These are phyloP conservation scores for Amanita rubescens DNA, from an alignment of 768 basidiomycete genomes.

Conservation along the genomic window DNA sequence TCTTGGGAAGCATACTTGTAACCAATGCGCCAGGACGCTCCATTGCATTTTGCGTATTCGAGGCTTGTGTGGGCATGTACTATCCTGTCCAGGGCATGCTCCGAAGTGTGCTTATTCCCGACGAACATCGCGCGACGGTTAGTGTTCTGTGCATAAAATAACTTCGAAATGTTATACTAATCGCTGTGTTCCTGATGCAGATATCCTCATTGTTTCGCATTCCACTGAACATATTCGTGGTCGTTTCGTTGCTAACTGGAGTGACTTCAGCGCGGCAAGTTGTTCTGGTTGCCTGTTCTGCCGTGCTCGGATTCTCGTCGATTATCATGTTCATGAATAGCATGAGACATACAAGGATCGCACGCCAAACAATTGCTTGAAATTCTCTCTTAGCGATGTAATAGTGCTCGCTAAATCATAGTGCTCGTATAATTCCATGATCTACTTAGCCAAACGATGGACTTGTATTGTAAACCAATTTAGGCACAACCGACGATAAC, in stretches of 20 bases:
- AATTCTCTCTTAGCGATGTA: too few species aligned
- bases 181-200: constrained; percentile 24
- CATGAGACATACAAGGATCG: constrained; percentile 22
- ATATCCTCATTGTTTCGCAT: constrained; percentile 67
- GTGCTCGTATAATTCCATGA: too few species aligned
- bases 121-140: constrained; percentile 72
- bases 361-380: too few species aligned
- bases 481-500: too few species aligned
- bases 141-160: constrained; percentile 12
- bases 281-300: constrained; percentile 51
- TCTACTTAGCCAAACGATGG: too few species aligned
- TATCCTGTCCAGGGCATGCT: constrained; percentile 76
- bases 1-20: constrained; percentile 41
- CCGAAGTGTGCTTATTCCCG: constrained; percentile 54
- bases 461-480: too few species aligned
- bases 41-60: constrained; percentile 69
- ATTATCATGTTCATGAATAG: constrained; percentile 48
- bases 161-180: not conserved
- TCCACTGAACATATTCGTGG: constrained; percentile 68
- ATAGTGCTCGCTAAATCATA: too few species aligned
- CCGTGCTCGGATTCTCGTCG: constrained; percentile 52
- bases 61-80: constrained; percentile 74
- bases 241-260: constrained; percentile 59
- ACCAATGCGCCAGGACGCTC: constrained; percentile 45
- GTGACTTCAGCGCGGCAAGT: constrained; percentile 55